Conservation (phyloP, 257 asterid genomes). For the Nicotiana benthamiana region DNA sequence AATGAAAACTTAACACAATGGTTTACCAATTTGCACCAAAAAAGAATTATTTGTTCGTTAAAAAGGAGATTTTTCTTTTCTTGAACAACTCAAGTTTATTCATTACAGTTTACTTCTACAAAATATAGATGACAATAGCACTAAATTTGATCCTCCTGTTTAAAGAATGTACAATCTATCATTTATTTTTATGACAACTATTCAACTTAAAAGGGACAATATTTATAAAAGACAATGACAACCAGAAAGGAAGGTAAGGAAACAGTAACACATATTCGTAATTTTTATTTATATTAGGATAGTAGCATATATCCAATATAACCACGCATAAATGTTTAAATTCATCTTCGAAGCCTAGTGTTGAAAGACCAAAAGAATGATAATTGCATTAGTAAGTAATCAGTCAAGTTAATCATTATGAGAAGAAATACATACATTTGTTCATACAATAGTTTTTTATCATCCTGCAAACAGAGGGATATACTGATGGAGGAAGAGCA, state of each 20-base stretch:
- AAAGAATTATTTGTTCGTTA: neutral
- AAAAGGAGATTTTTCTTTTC: neutral
- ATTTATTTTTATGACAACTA: neutral
- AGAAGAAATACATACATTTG: constrained; percentile 43
- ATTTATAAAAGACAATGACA: neutral
- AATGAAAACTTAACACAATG: neutral
- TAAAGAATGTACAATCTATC: neutral
- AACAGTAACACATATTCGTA: neutral
- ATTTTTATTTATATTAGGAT: neutral
- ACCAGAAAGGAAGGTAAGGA: neutral
- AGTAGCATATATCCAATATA: neutral
- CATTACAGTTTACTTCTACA: neutral
- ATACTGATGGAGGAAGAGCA: constrained; percentile 99
- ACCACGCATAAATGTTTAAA: neutral
- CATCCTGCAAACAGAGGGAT: constrained; percentile 96
- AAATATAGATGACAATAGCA: neutral
- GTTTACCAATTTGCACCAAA: neutral
- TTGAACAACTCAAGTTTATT: neutral
- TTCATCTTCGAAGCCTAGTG: neutral
- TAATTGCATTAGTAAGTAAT: neutral
- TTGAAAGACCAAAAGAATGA: neutral
- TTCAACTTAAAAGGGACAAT: neutral
- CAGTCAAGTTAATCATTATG: neutral
- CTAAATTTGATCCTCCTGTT: neutral
- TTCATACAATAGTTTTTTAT: constrained; percentile 65